A percentile compares a stretch with the other conserved stretches of the same genome.
Evolutionary conservation across 495 filamentous ascomycete species (phyloP).

Genomic region (Aeminium ludgeri): DNA sequence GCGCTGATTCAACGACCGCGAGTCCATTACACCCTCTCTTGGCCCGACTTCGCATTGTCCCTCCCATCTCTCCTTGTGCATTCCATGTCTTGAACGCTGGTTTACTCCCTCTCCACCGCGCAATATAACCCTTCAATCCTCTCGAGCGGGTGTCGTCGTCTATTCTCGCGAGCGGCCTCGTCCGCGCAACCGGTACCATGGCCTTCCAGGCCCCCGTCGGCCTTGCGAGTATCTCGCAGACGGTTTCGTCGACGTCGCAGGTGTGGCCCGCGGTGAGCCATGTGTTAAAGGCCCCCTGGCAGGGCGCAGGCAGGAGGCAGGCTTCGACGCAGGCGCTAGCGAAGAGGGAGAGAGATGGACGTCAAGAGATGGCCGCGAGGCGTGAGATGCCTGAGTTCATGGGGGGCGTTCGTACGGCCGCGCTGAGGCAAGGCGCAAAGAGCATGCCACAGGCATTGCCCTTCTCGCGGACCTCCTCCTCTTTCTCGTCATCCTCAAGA

Average conservation of each 20-base stretch:
- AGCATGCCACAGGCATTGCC: slow-evolving; percentile 5
- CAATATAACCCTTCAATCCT: too few relatives aligned
- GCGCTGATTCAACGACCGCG: too few relatives aligned
- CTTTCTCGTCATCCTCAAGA: slow-evolving; percentile 2
- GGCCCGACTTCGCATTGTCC: too few relatives aligned
- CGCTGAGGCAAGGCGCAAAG: background rate
- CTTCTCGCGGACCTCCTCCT: slow-evolving; percentile 6
- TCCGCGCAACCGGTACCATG: slow-evolving; percentile 2
- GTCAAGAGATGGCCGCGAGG: too few relatives aligned
- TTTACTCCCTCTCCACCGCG: too few relatives aligned
- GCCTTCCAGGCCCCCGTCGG: slow-evolving; percentile 12
- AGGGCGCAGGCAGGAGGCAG: background rate
- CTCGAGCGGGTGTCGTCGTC: too few relatives aligned
- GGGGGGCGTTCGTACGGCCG: background rate
- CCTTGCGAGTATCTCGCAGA: slow-evolving; percentile 2
- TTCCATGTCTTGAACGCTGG: too few relatives aligned
- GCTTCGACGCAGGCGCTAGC: background rate
- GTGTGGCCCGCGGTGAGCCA: slow-evolving; percentile 2
- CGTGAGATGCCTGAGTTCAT: slow-evolving; percentile 5
- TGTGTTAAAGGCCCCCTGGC: slow-evolving; percentile 6
- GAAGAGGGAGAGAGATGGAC: background rate
- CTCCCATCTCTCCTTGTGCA: too few relatives aligned
- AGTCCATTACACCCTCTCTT: too few relatives aligned
- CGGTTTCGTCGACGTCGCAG: slow-evolving; percentile 1
- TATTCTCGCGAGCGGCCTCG: background rate